A percentile compares a stretch with the other conserved stretches of the same genome.
These are phyloP conservation scores for Poa pratensis DNA, from an alignment of 176 grass and related monocot genomes.

Conservation along the genomic window DNA sequence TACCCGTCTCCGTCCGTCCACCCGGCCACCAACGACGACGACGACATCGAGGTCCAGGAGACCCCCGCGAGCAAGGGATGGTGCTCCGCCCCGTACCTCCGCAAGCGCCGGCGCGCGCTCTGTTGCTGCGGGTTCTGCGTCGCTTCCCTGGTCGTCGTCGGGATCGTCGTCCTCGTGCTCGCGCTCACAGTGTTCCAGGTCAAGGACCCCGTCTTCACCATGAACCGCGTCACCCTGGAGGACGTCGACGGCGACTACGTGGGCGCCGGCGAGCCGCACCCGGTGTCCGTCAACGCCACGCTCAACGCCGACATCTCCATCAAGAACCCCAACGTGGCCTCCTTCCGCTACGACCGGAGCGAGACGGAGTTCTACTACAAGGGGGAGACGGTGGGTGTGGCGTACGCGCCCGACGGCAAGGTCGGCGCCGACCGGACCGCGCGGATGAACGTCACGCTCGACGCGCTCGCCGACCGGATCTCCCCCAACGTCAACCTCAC, in stretches of 20 bases:
- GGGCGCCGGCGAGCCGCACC: constrained; percentile 12
- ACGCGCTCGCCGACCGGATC: constrained; percentile 65
- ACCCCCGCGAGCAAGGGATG: not conserved
- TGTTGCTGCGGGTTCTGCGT: constrained; percentile 66
- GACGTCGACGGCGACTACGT: constrained; percentile 35
- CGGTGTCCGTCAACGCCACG: constrained; percentile 68
- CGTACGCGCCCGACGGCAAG: constrained; percentile 68
- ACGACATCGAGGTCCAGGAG: constrained; percentile 27
- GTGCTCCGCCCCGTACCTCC: constrained; percentile 53
- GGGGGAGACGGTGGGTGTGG: constrained; percentile 67
- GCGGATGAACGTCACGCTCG: constrained; percentile 69
- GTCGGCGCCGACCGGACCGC: constrained; percentile 60
- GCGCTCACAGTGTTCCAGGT: constrained; percentile 79
- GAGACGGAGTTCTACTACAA: constrained; percentile 79
- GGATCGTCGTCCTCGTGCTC: constrained; percentile 60
- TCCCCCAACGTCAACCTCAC: constrained; percentile 34
- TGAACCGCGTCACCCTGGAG: constrained; percentile 63
- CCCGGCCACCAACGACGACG: constrained; percentile 21
- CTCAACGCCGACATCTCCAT: constrained; percentile 70
- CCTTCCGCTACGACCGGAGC: constrained; percentile 70
- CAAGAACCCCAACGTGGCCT: constrained; percentile 81
- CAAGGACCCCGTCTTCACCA: constrained; percentile 68
- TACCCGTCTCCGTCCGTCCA: constrained; percentile 52
- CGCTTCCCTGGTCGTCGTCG: constrained; percentile 42
- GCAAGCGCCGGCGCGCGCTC: constrained; percentile 50